Percentiles rank a stretch among this genome's conserved stretches.
Conservation (phyloP, 1,284 basidiomycete genomes). For the Pterulicium gracile region DNA sequence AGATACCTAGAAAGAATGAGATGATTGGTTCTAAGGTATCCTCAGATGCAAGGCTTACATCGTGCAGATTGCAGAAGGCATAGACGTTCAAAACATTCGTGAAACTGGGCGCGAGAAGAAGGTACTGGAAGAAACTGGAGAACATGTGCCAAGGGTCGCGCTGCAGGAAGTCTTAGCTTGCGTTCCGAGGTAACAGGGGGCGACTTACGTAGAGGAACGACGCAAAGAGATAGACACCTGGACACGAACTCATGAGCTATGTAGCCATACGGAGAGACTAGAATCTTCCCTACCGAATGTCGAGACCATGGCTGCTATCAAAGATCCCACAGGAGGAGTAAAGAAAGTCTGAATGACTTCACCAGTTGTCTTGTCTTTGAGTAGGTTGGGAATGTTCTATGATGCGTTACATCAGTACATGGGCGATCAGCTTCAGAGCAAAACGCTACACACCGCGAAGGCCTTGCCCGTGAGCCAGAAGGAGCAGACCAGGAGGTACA, state of each 20-base stretch:
- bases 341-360: slow-evolving; percentile 51
- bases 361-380: slow-evolving; percentile 35
- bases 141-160: slow-evolving; percentile 98
- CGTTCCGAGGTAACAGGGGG: not conserved
- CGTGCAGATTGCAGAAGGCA: slow-evolving; percentile 92
- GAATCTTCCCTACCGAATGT: slow-evolving; percentile 62
- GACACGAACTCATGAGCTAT: slow-evolving; percentile 4
- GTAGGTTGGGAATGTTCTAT: slow-evolving; percentile 44
- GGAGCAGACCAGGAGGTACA: slow-evolving; percentile 80
- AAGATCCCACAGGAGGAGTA: slow-evolving; percentile 66
- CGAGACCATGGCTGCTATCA: slow-evolving; percentile 82
- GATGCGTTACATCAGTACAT: slow-evolving; percentile 4
- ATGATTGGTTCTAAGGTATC: slow-evolving; percentile 4
- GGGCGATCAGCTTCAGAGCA: not conserved
- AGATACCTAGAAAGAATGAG: slow-evolving; percentile 40
- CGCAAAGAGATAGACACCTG: slow-evolving; percentile 71
- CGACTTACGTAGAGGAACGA: slow-evolving; percentile 81
- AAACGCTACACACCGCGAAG: slow-evolving; percentile 45
- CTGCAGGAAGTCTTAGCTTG: slow-evolving; percentile 25
- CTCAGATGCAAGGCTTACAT: slow-evolving; percentile 35
- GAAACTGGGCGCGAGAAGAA: slow-evolving; percentile 84
- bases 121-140: slow-evolving; percentile 91
- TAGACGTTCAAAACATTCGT: slow-evolving; percentile 94
- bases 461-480: slow-evolving; percentile 74
- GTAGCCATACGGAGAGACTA: too few species aligned